phyloP scores from a whole-genome alignment of 805 yeast genomes.

The Cyberlindnera veronae region DNA sequence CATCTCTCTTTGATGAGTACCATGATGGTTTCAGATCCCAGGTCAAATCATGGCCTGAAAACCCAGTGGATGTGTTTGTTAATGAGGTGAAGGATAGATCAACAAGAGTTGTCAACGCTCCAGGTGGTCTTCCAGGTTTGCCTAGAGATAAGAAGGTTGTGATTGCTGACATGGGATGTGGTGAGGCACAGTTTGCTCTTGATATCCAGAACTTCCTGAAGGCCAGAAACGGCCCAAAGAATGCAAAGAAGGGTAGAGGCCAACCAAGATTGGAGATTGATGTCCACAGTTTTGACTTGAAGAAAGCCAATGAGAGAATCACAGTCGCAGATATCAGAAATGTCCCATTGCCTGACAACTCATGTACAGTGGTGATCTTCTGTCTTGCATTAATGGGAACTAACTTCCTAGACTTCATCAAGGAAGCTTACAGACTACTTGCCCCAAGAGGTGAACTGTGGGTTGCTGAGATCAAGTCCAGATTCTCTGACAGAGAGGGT shows the following conservation, averaged over 20 bases:
- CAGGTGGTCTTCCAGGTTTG: constrained; percentile 90
- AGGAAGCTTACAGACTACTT: constrained; percentile 83
- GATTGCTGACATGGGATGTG: constrained; percentile 99
- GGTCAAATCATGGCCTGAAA: constrained; percentile 97
- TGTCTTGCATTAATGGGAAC: constrained; percentile 98
- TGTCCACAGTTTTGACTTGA: constrained; percentile 89
- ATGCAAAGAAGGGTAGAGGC: constrained; percentile 29
- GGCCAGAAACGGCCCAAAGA: constrained; percentile 29
- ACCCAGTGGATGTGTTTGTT: constrained; percentile 92
- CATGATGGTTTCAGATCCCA: constrained; percentile 95
- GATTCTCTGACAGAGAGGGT: constrained; percentile 75
- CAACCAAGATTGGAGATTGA: constrained; percentile 42
- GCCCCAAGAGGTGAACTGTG: constrained; percentile 92
- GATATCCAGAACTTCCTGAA: constrained; percentile 54
- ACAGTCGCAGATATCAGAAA: constrained; percentile 95
- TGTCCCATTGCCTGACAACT: constrained; percentile 77
- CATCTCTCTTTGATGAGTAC: constrained; percentile 87
- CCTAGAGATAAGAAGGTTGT: constrained; percentile 51
- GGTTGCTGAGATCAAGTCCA: constrained; percentile 95
- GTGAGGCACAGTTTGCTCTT: constrained; percentile 85
- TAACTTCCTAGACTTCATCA: constrained; percentile 85
- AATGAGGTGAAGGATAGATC: constrained; percentile 60
- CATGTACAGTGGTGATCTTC: constrained; percentile 86
- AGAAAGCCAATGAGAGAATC: constrained; percentile 81
- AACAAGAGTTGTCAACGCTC: constrained; percentile 76